A percentile compares a stretch with the other conserved stretches of the same genome.
Evolutionary conservation across 1,139 yeast genomes (phyloP).

Genomic region (Kurtzmaniella quercitrusa): DNA sequence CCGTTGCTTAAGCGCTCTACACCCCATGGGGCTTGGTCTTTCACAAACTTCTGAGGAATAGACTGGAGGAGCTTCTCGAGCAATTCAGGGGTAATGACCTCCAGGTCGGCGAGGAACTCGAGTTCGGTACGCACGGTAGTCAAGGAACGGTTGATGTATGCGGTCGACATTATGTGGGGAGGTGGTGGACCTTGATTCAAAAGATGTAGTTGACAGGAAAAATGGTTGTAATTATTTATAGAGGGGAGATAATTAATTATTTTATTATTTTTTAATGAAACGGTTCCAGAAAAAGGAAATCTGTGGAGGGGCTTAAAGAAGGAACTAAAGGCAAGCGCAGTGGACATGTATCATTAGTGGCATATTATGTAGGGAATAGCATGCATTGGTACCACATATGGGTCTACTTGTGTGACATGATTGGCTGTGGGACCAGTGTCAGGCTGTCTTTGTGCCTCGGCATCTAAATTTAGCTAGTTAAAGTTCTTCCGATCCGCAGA

Average conservation of each 20-base stretch:
- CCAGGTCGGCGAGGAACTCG: conserved; percentile 75
- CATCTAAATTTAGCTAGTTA: background rate
- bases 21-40: conserved; percentile 52
- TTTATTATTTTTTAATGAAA: no score
- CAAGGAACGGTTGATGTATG: conserved; percentile 73
- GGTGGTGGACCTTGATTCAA: background rate
- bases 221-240: background rate
- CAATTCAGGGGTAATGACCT: conserved; percentile 61
- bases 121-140: conserved; percentile 73
- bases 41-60: conserved; percentile 57
- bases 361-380: no score
- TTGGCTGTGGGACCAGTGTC: no score
- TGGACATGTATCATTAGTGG: no score
- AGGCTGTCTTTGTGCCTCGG: background rate
- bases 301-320: no score
- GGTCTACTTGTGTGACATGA: no score
- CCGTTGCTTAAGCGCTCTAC: conserved; percentile 28
- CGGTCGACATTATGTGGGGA: conserved; percentile 39
- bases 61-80: conserved; percentile 47
- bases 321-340: no score
- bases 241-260: no score
- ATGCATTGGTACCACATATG: no score
- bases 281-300: no score
- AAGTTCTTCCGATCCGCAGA: background rate
- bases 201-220: background rate